Base-by-base conservation (phyloP, 257 asterid genomes). In the Lantana camara region DNA sequence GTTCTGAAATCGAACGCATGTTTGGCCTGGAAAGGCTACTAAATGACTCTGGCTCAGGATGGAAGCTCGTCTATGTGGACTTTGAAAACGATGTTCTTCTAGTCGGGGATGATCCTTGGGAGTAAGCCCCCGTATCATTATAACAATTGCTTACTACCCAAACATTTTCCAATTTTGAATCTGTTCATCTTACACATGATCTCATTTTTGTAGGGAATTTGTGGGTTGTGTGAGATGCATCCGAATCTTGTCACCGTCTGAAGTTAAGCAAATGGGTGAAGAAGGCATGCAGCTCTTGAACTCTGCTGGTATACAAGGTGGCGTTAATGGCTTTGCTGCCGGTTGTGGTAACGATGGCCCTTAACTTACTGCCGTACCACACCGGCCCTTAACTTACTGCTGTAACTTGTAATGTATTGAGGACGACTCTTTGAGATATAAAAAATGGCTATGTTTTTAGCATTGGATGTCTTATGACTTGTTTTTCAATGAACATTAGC, bases 251-350 rank as follows among this genome's bases (percentile, higher is more conserved):
- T 94, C 98, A 24, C 98, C 99, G 5, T 66, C 80, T 23, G 99
- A 94, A 81, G 99, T 94, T 44, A 86, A 91, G 85, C 97, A 90
- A 80, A 90, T 94, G 99, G 98, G 99, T 0, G 98, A 94, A 69
- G 99, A 90, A 53, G 98, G 99, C 52, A 94, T 88, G 99, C 99
- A 85, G 78, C 91, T 94, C 44, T 71, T 94, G 37, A 90, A 85
- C 83, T 80, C 95, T 0, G 95, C 79, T 3, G 85, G 73, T 0
- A 11, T 83, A 66, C 85, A 79, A 20, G 40, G 8, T 35, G 81
- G 74, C 9, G 75, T 71, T 20, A 68, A 69, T 49, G 61, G 75
- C 74, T 47, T 79, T 48, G 34, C 69, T 22, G 73, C 42, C 21
- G 77, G 64, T 14, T 75, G 72, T 7, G 64, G 73, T 7, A 73